These are phyloP conservation scores for Linnemannia schmuckeri DNA, from an alignment of 192 early-diverging fungal genomes.

Conservation along the genomic window DNA sequence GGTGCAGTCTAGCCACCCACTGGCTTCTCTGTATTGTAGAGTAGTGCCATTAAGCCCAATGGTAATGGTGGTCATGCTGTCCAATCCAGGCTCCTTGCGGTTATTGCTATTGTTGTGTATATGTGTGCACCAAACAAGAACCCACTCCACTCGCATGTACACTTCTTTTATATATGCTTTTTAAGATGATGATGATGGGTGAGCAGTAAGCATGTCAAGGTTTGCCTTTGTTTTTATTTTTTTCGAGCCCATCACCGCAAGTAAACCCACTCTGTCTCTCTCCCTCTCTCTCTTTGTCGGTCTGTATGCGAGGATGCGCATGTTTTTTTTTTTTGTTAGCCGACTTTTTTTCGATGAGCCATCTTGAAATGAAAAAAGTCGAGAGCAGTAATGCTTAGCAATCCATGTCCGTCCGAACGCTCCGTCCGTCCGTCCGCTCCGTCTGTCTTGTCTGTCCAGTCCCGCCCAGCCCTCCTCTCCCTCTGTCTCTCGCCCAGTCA, in stretches of 20 bases:
- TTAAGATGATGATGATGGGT: conserved; percentile 1
- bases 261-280: neutral
- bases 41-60: no score
- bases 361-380: conserved; percentile 7
- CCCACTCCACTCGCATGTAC: no score
- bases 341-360: conserved; percentile 8
- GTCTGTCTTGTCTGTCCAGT: neutral
- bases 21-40: no score
- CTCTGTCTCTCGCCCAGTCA: neutral
- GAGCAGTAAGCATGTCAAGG: conserved; percentile 4
- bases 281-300: neutral
- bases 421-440: neutral
- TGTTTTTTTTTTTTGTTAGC: neutral
- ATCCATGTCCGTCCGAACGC: conserved; percentile 4
- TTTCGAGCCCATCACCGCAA: neutral
- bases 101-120: no score
- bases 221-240: neutral
- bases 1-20: no score
- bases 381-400: conserved; percentile 9
- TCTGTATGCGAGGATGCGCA: neutral
- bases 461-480: neutral
- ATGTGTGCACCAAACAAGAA: no score
- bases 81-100: no score
- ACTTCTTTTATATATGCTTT: no score
- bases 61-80: no score